phyloP scores from a whole-genome alignment of 306 rosid species.

The Mucuna pruriens region DNA sequence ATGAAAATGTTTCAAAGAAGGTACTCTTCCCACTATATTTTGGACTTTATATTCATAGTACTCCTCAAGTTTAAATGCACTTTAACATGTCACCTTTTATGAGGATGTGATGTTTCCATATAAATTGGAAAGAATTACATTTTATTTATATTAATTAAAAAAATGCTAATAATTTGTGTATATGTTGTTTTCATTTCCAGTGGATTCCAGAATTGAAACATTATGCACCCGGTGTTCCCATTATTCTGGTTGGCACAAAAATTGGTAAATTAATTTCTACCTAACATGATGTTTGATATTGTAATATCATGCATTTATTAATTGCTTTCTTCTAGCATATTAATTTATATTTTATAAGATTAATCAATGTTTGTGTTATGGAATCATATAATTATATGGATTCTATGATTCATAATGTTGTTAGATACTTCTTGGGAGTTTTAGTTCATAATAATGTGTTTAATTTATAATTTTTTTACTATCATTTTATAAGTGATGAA shows the following conservation, averaged over 20 bases:
- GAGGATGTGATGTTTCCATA: neutral
- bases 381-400: slow-evolving; percentile 7
- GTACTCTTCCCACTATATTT: slow-evolving; percentile 25
- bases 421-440: neutral
- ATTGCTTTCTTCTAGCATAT: neutral
- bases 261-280: slow-evolving; percentile 66
- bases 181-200: slow-evolving; percentile 59
- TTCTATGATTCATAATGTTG: slow-evolving; percentile 6
- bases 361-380: neutral
- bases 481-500: neutral
- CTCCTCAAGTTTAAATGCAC: slow-evolving; percentile 7
- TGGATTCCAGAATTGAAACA: slow-evolving; percentile 99
- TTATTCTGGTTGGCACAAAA: slow-evolving; percentile 94
- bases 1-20: slow-evolving; percentile 79
- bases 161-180: slow-evolving; percentile 21
- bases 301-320: neutral
- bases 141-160: neutral
- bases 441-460: neutral
- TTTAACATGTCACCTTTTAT: slow-evolving; percentile 10
- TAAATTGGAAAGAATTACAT: neutral
- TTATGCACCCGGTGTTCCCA: slow-evolving; percentile 99
- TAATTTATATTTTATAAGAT: slow-evolving; percentile 21
- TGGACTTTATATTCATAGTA: neutral
- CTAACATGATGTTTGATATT: slow-evolving; percentile 23
- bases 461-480: neutral